phyloP scores from a whole-genome alignment of 2,329 filamentous ascomycete species.

The Colletotrichum sp. region DNA sequence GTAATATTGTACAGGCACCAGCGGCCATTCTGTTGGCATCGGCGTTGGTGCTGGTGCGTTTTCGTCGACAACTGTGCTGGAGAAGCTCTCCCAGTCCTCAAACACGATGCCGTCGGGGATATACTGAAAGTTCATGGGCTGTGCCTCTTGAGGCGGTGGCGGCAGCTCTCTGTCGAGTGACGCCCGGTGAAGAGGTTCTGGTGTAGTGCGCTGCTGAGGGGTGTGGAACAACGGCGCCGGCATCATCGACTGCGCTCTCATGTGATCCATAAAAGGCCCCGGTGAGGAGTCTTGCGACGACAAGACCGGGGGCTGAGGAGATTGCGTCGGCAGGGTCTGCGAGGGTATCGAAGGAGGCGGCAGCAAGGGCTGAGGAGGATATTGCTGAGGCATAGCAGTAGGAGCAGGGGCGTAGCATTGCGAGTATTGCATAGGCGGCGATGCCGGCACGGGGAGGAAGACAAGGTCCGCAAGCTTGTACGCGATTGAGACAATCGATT shows the following conservation, averaged over 20 bases:
- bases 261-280: slow-evolving; percentile 14
- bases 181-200: slow-evolving; percentile 16
- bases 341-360: slow-evolving; percentile 22
- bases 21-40: slow-evolving; percentile 26
- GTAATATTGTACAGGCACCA: slow-evolving; percentile 29
- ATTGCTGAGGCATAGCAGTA: slow-evolving; percentile 16
- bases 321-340: slow-evolving; percentile 21
- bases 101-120: slow-evolving; percentile 42
- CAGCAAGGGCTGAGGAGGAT: slow-evolving; percentile 20
- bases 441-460: slow-evolving; percentile 26
- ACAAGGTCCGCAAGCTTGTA: slow-evolving; percentile 60
- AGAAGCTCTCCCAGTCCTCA: slow-evolving; percentile 46
- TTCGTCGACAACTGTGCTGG: slow-evolving; percentile 38
- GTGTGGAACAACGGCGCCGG: slow-evolving; percentile 18
- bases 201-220: slow-evolving; percentile 3
- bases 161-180: slow-evolving; percentile 23
- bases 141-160: slow-evolving; percentile 19
- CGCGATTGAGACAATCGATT: slow-evolving; percentile 61
- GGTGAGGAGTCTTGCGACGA: slow-evolving; percentile 17
- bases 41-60: slow-evolving; percentile 21
- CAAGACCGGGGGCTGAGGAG: slow-evolving; percentile 18
- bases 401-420: slow-evolving; percentile 21
- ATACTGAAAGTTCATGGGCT: slow-evolving; percentile 48
- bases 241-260: slow-evolving; percentile 23
- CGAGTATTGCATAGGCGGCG: slow-evolving; percentile 23